These are phyloP conservation scores for Didymella segeticola DNA, from an alignment of 2,329 filamentous ascomycete genomes.

Conservation along the genomic window DNA sequence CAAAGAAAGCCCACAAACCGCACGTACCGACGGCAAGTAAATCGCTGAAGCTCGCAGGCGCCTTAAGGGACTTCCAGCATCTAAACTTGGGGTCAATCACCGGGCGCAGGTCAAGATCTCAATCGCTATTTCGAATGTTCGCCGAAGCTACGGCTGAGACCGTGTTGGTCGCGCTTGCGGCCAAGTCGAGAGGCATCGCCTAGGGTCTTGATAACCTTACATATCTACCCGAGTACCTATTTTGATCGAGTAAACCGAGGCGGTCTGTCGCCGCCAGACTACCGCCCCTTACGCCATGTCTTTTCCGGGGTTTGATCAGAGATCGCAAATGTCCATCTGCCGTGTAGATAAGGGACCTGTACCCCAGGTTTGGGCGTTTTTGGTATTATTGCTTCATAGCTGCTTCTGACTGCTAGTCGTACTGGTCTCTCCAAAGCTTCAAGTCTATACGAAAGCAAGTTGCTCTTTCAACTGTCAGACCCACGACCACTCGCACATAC, in stretches of 20 bases:
- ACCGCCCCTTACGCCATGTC: slow-evolving; percentile 28
- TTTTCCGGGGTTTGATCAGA: slow-evolving; percentile 22
- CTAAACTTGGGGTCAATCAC: no score
- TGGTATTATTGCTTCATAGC: slow-evolving; percentile 5
- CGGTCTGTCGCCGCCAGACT: slow-evolving; percentile 23
- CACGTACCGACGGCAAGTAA: neutral
- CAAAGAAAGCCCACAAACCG: slow-evolving; percentile 1
- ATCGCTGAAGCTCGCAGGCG: no score
- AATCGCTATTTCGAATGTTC: neutral
- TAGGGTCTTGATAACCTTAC: slow-evolving; percentile 40
- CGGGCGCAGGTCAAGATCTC: no score
- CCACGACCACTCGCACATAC: slow-evolving; percentile 23
- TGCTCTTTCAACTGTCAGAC: slow-evolving; percentile 19
- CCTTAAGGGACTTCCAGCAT: no score
- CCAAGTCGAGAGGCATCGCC: slow-evolving; percentile 24
- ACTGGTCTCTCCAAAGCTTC: neutral
- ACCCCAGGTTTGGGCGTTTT: slow-evolving; percentile 45
- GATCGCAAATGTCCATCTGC: slow-evolving; percentile 24
- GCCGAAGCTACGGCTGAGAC: slow-evolving; percentile 9
- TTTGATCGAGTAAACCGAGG: slow-evolving; percentile 44
- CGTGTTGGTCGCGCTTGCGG: slow-evolving; percentile 16
- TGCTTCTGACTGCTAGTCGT: neutral
- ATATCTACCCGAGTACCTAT: slow-evolving; percentile 33
- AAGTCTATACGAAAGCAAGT: neutral
- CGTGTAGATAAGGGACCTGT: slow-evolving; percentile 44